Percentiles rank a stretch among this genome's conserved stretches.
phyloP scores from a whole-genome alignment of 1,284 basidiomycete species.

The Volvariella surrecta region DNA sequence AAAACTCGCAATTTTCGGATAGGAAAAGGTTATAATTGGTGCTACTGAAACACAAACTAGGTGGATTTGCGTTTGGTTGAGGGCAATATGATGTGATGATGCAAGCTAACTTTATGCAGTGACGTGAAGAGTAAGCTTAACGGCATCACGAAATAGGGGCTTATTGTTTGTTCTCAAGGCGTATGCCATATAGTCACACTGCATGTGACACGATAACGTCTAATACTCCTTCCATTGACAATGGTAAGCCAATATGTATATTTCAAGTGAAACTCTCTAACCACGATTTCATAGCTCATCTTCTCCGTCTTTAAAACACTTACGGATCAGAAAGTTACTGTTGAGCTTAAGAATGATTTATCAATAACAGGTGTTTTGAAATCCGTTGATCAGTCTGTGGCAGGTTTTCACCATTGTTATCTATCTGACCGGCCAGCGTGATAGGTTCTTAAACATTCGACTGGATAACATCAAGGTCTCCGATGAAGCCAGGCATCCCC shows the following conservation, averaged over 20 bases:
- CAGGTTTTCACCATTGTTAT: constrained; percentile 4
- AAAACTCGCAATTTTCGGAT: no score
- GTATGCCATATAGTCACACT: no score
- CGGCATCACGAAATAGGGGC: no score
- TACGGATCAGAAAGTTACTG: constrained; percentile 93
- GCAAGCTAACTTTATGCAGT: no score
- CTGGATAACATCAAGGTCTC: constrained; percentile 91
- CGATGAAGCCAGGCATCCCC: constrained; percentile 90
- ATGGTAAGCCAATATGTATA: constrained; percentile 12
- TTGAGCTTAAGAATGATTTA: constrained; percentile 99
- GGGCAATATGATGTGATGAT: no score
- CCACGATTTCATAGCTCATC: constrained; percentile 58
- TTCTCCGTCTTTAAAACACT: constrained; percentile 99
- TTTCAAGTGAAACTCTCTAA: constrained; percentile 4
- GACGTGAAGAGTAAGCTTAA: no score
- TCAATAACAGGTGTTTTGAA: constrained; percentile 95
- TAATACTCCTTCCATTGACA: no score
- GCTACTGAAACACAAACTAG: no score
- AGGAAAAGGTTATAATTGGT: no score
- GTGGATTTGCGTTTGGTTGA: no score
- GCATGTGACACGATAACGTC: no score
- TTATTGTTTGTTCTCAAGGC: no score
- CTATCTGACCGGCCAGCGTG: constrained; percentile 1
- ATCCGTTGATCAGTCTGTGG: constrained; percentile 92
- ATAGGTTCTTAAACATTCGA: constrained; percentile 94